Percentiles rank a stretch among this genome's conserved stretches.
phyloP scores from a whole-genome alignment of 768 basidiomycete species.

The Trametes coccinea region DNA sequence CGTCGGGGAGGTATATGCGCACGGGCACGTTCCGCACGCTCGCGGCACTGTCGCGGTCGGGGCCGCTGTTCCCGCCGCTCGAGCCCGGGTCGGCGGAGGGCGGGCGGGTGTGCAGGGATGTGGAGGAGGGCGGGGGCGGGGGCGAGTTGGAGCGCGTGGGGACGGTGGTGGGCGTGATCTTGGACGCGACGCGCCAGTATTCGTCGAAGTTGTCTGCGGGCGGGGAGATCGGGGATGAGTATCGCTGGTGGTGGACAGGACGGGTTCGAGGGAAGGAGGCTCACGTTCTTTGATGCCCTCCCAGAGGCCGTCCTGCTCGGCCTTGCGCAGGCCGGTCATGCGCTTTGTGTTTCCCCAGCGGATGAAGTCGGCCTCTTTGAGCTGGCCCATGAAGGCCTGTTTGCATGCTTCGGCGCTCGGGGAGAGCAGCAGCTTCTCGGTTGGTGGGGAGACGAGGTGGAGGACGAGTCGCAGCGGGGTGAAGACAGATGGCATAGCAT shows the following conservation, averaged over 20 bases:
- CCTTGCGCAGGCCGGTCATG: conserved; percentile 86
- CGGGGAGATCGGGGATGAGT: not conserved
- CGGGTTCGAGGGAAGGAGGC: conserved; percentile 31
- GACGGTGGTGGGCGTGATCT: conserved; percentile 82
- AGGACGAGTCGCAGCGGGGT: conserved; percentile 77
- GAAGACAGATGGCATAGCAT: conserved; percentile 40
- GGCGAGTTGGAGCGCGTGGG: conserved; percentile 60
- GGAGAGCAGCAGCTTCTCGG: conserved; percentile 79
- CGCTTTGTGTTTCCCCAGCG: conserved; percentile 96
- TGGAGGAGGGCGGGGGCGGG: conserved; percentile 47
- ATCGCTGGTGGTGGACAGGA: too few relatives aligned
- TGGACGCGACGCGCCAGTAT: conserved; percentile 92
- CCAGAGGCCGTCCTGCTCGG: conserved; percentile 96
- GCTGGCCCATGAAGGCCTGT: conserved; percentile 90
- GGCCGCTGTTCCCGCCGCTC: conserved; percentile 28
- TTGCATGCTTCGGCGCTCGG: conserved; percentile 87
- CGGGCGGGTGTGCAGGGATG: conserved; percentile 64
- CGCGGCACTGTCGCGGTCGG: conserved; percentile 83
- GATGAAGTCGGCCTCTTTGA: conserved; percentile 97
- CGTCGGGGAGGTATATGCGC: conserved; percentile 86
- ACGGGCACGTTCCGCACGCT: conserved; percentile 87
- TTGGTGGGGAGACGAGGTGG: conserved; percentile 85
- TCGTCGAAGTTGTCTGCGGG: conserved; percentile 89
- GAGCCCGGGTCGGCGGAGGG: conserved; percentile 61
- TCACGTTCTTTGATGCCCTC: conserved; percentile 93